Evolutionary conservation across 2,329 filamentous ascomycete species (phyloP).

Genomic region (Atkinsonella hypoxylon): DNA sequence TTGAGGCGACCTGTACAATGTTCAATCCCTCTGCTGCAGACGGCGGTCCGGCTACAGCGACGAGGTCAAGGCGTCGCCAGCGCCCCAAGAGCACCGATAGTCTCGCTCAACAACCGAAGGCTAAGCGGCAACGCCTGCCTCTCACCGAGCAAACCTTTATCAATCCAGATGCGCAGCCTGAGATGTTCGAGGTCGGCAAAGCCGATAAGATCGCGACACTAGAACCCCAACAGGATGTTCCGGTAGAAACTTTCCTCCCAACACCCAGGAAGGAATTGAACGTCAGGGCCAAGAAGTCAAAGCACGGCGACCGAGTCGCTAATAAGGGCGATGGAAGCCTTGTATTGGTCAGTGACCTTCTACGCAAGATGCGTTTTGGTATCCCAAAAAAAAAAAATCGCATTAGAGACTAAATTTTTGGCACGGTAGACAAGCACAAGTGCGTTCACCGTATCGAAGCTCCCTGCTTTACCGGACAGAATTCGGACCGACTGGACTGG

Average conservation of each 20-base stretch:
- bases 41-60: constrained; percentile 42
- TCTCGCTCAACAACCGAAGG: constrained; percentile 45
- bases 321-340: constrained; percentile 57
- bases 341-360: constrained; percentile 42
- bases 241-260: constrained; percentile 29
- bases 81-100: constrained; percentile 45
- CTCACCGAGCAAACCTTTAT: constrained; percentile 45
- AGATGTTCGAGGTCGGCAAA: constrained; percentile 43
- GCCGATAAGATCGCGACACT: constrained; percentile 34
- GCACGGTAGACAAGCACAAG: constrained; percentile 62
- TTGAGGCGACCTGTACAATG: constrained; percentile 30
- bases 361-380: not conserved
- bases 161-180: constrained; percentile 36
- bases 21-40: constrained; percentile 44
- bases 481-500: constrained; percentile 55
- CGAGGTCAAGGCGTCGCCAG: constrained; percentile 49
- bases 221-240: constrained; percentile 31
- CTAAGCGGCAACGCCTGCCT: constrained; percentile 49
- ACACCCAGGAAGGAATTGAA: constrained; percentile 40
- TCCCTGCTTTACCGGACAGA: constrained; percentile 70
- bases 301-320: constrained; percentile 45
- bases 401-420: not conserved
- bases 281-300: constrained; percentile 50
- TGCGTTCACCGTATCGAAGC: constrained; percentile 74
- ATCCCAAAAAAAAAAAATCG: not conserved